Conservation (phyloP, 2,329 filamentous ascomycete species). For the Aspergillus japonicus region DNA sequence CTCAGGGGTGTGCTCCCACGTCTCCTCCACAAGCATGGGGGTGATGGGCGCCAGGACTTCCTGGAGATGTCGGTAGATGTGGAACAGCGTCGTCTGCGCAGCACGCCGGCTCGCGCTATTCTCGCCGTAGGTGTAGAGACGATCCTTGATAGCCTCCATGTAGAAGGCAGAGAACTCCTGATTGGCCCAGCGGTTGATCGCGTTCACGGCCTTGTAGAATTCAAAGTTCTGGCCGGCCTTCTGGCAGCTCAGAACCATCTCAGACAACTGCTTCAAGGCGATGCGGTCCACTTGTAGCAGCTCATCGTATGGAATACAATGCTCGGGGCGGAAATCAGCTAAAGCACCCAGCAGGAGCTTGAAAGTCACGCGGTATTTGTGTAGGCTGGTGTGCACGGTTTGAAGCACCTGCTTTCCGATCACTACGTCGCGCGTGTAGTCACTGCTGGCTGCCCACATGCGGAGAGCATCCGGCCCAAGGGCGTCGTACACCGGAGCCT, state of each 20-base stretch:
- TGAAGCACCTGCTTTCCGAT: constrained; percentile 77
- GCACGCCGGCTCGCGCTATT: constrained; percentile 59
- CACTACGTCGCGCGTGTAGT: constrained; percentile 84
- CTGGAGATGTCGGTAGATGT: constrained; percentile 69
- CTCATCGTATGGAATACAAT: constrained; percentile 42
- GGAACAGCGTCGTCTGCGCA: constrained; percentile 57
- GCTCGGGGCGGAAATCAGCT: constrained; percentile 52
- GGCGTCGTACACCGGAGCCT: constrained; percentile 57
- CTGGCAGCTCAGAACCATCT: constrained; percentile 64
- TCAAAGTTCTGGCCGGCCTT: constrained; percentile 69
- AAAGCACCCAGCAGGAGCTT: constrained; percentile 85
- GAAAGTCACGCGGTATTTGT: constrained; percentile 86
- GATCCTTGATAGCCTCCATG: constrained; percentile 87
- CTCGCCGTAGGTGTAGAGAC: constrained; percentile 78
- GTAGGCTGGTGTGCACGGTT: constrained; percentile 70
- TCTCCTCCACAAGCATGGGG: constrained; percentile 82
- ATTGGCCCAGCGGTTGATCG: constrained; percentile 77
- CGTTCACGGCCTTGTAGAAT: constrained; percentile 73
- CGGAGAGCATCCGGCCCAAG: constrained; percentile 85
- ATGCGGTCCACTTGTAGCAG: constrained; percentile 68
- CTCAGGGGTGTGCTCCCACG: constrained; percentile 73
- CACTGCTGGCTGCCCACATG: constrained; percentile 86
- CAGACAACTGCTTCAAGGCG: constrained; percentile 70
- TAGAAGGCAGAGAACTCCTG: constrained; percentile 90
- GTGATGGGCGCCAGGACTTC: constrained; percentile 78